phyloP scores from a whole-genome alignment of 768 basidiomycete species.

The Rossbeevera mucosa region DNA sequence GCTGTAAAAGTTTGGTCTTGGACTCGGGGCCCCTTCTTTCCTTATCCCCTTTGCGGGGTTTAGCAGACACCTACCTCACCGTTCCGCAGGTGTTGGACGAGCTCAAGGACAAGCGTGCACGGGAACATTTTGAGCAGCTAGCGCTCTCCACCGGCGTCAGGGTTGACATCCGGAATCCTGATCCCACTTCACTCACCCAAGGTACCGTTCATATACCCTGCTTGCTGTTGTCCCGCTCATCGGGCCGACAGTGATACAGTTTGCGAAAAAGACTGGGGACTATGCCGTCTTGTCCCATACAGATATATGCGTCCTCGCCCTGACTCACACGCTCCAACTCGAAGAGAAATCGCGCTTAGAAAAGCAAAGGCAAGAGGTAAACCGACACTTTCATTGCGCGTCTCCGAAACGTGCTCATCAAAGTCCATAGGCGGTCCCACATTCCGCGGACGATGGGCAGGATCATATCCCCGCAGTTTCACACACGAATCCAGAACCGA shows the following conservation, averaged over 20 bases:
- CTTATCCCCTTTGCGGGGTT: slow-evolving; percentile 80
- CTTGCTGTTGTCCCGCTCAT: slow-evolving; percentile 13
- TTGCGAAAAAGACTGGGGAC: slow-evolving; percentile 95
- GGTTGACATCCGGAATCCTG: slow-evolving; percentile 65
- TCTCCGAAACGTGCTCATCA: background rate
- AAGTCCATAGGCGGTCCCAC: slow-evolving; percentile 7
- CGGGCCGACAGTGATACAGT: slow-evolving; percentile 64
- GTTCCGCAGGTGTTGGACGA: slow-evolving; percentile 89
- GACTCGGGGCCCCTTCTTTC: slow-evolving; percentile 93
- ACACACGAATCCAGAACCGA: background rate
- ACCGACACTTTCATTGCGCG: slow-evolving; percentile 11
- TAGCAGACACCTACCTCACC: slow-evolving; percentile 82
- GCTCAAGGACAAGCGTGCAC: slow-evolving; percentile 80
- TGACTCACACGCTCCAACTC: slow-evolving; percentile 75
- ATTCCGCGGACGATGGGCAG: slow-evolving; percentile 3
- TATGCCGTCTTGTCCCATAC: slow-evolving; percentile 87
- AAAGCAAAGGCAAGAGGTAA: slow-evolving; percentile 29
- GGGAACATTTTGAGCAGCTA: slow-evolving; percentile 81
- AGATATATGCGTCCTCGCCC: slow-evolving; percentile 86
- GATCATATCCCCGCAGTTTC: background rate
- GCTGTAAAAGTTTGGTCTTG: slow-evolving; percentile 78
- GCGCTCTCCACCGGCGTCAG: slow-evolving; percentile 73
- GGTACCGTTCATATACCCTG: slow-evolving; percentile 36
- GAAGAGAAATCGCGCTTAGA: slow-evolving; percentile 35
- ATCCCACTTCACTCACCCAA: slow-evolving; percentile 61